Conservation (phyloP, 352 stramenopile species). For the Aphanomyces invadans region DNA sequence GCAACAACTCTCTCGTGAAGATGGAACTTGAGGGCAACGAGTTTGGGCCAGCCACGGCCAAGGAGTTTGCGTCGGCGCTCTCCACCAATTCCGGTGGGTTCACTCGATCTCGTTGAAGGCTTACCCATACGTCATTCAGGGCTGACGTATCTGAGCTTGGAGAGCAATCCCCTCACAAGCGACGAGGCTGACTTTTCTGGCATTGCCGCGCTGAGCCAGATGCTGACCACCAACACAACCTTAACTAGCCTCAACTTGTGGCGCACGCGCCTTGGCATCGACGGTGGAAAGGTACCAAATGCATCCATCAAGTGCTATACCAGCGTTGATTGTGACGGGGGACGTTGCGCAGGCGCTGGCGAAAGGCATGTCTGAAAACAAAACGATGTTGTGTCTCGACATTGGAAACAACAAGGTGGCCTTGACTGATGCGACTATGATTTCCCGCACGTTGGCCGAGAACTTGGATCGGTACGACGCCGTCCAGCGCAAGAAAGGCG, state of each 20-base stretch:
- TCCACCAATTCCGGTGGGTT: conserved; percentile 37
- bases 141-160: conserved; percentile 41
- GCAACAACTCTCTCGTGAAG: conserved; percentile 50
- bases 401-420: conserved; percentile 72
- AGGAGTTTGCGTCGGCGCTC: conserved; percentile 51
- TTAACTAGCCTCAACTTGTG: conserved; percentile 66
- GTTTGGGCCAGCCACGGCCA: conserved; percentile 42
- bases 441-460: conserved; percentile 40
- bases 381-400: conserved; percentile 59
- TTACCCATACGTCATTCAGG: not conserved
- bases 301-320: not conserved
- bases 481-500: conserved; percentile 36
- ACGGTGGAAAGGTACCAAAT: conserved; percentile 47
- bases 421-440: conserved; percentile 38
- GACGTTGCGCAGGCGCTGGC: conserved; percentile 34
- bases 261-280: conserved; percentile 55
- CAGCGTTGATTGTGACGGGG: not conserved
- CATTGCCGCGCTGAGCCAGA: conserved; percentile 40
- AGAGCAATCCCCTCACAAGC: conserved; percentile 72
- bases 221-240: conserved; percentile 52
- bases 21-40: conserved; percentile 64
- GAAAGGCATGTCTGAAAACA: conserved; percentile 46
- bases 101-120: not conserved
- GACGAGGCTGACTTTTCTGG: conserved; percentile 71
- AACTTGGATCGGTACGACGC: conserved; percentile 46